Evolutionary conservation across 306 rosid genomes (phyloP).

Genomic region (Vigna mungo): DNA sequence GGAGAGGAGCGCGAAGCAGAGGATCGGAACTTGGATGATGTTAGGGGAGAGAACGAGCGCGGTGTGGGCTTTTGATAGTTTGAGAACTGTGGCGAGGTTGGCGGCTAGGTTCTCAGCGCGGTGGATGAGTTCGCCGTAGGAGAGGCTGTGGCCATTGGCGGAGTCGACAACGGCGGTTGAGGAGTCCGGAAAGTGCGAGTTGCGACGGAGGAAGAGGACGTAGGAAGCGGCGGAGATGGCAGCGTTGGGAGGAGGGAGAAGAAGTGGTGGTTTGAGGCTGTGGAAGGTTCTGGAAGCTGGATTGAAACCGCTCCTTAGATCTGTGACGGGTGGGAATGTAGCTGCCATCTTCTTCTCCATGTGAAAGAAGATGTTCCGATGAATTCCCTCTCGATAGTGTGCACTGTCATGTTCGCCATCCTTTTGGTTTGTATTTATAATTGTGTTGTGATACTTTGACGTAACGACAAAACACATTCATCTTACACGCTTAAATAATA

Average conservation of each 20-base stretch:
- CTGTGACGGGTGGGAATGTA: background rate
- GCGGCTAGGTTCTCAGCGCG: conserved; percentile 48
- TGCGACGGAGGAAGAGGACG: conserved; percentile 50
- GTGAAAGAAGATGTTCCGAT: background rate
- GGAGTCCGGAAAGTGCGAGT: conserved; percentile 50
- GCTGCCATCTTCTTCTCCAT: background rate
- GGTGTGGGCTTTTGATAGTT: conserved; percentile 57
- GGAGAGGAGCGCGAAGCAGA: conserved; percentile 66
- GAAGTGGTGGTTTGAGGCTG: conserved; percentile 51
- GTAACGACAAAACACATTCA: too few species aligned
- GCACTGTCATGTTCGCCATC: background rate
- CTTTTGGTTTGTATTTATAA: background rate
- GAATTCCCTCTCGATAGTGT: background rate
- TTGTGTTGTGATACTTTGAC: too few species aligned
- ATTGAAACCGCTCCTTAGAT: conserved; percentile 58
- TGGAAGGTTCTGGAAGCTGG: conserved; percentile 53
- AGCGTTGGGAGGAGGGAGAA: conserved; percentile 54
- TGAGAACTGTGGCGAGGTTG: conserved; percentile 46
- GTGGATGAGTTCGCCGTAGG: conserved; percentile 48
- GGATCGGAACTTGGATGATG: conserved; percentile 53
- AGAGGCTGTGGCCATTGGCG: conserved; percentile 39
- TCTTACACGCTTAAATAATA: too few species aligned
- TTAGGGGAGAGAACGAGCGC: conserved; percentile 60
- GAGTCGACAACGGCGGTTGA: conserved; percentile 51
- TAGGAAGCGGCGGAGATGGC: conserved; percentile 51